A percentile compares a stretch with the other conserved stretches of the same genome.
Conservation (phyloP, 2,329 filamentous ascomycete species). For the Ramichloridium luteum region DNA sequence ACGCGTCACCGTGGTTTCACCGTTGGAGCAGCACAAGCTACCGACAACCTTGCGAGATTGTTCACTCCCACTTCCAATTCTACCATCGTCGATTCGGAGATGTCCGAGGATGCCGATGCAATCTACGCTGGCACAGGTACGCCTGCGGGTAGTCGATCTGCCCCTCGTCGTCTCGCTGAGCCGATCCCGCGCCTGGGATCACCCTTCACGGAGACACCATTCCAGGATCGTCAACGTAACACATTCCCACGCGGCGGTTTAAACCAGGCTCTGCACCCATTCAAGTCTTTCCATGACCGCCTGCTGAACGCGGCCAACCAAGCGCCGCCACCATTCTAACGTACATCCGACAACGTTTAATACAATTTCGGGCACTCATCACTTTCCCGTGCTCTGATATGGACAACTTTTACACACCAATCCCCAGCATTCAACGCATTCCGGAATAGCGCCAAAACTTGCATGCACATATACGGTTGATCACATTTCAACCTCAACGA, state of each 20-base stretch:
- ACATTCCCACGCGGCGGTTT: constrained; percentile 35
- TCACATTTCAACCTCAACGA: no score
- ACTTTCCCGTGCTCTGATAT: no score
- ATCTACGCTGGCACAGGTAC: constrained; percentile 2
- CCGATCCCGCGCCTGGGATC: constrained; percentile 35
- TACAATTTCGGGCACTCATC: no score
- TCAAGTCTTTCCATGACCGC: constrained; percentile 22
- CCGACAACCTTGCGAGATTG: constrained; percentile 40
- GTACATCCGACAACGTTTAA: no score
- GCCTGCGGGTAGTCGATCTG: constrained; percentile 18
- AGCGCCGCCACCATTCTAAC: no score
- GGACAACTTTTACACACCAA: no score
- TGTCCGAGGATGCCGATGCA: constrained; percentile 16
- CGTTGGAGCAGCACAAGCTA: constrained; percentile 43
- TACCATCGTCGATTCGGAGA: constrained; percentile 16
- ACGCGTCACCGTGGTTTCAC: constrained; percentile 51
- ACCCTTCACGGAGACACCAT: constrained; percentile 32
- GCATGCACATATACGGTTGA: no score
- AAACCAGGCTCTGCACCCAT: constrained; percentile 16
- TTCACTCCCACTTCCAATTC: constrained; percentile 33
- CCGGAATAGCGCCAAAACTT: no score
- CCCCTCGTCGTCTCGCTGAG: constrained; percentile 26
- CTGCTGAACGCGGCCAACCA: constrained; percentile 9
- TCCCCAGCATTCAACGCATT: no score
- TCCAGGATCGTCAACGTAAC: constrained; percentile 26